phyloP scores from a whole-genome alignment of 2,329 filamentous ascomycete species.

The Dryadomyces sulphureus region DNA sequence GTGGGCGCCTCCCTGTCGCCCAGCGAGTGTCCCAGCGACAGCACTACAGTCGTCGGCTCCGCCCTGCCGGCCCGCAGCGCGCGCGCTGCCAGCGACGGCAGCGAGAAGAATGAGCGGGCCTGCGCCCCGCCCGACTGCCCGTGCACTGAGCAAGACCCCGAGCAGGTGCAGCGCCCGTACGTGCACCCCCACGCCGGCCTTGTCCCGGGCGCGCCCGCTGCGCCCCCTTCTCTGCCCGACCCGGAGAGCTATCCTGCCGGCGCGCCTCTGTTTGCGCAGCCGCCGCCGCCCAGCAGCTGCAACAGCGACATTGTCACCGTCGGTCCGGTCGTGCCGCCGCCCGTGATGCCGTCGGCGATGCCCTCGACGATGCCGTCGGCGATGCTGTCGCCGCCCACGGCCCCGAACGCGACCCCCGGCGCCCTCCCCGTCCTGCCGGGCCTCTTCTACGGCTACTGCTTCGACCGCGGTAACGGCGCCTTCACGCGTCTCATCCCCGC shows the following conservation, averaged over 20 bases:
- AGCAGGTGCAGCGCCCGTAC: background rate
- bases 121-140: background rate
- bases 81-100: background rate
- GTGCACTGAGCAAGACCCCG: background rate
- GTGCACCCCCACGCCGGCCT: background rate
- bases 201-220: too few relatives aligned
- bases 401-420: background rate
- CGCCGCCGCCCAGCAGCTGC: too few relatives aligned
- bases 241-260: too few relatives aligned
- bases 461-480: conserved; percentile 36
- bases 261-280: too few relatives aligned
- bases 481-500: conserved; percentile 40
- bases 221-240: too few relatives aligned
- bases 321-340: too few relatives aligned
- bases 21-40: background rate
- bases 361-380: background rate
- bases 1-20: background rate
- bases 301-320: too few relatives aligned
- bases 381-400: background rate
- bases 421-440: too few relatives aligned
- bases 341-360: background rate
- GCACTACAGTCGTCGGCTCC: background rate
- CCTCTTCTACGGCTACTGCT: conserved; percentile 33
- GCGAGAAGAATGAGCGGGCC: too few relatives aligned
- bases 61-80: too few relatives aligned